Conservation (phyloP, 441 rosid genomes). For the Pelargonium citronellum region DNA sequence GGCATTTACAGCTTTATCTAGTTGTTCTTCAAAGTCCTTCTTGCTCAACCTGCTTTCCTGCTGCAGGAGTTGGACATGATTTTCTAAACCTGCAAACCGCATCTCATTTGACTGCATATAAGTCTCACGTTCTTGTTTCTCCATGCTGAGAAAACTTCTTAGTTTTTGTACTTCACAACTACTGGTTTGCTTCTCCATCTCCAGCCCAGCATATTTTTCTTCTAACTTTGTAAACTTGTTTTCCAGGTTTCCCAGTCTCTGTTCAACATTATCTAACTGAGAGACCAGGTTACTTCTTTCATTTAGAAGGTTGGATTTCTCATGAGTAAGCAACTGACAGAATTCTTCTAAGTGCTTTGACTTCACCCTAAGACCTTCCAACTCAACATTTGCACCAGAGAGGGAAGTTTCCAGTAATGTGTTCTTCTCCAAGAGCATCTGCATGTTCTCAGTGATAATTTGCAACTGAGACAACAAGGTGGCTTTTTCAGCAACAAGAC, state of each 20-base stretch:
- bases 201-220: conserved; percentile 39
- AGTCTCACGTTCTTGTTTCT: conserved; percentile 50
- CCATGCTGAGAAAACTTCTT: conserved; percentile 48
- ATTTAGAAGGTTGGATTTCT: conserved; percentile 43
- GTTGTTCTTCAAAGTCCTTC: conserved; percentile 69
- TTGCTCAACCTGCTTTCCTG: conserved; percentile 63
- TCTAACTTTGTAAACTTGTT: conserved; percentile 51
- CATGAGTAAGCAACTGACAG: conserved; percentile 45
- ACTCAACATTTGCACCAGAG: conserved; percentile 53
- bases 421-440: conserved; percentile 53
- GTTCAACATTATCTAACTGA: conserved; percentile 43
- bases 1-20: conserved; percentile 60
- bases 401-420: conserved; percentile 44
- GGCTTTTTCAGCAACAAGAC: conserved; percentile 44
- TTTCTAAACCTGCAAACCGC: conserved; percentile 63
- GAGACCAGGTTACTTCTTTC: conserved; percentile 46
- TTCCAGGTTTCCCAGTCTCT: conserved; percentile 61
- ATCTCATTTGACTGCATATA: conserved; percentile 54
- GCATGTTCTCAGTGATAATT: conserved; percentile 59
- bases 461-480: conserved; percentile 75
- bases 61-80: conserved; percentile 51
- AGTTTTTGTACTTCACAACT: conserved; percentile 50
- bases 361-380: conserved; percentile 51
- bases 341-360: conserved; percentile 58
- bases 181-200: conserved; percentile 44